Evolutionary conservation across 495 filamentous ascomycete genomes (phyloP).

Genomic region (Daldinia bambusicola): DNA sequence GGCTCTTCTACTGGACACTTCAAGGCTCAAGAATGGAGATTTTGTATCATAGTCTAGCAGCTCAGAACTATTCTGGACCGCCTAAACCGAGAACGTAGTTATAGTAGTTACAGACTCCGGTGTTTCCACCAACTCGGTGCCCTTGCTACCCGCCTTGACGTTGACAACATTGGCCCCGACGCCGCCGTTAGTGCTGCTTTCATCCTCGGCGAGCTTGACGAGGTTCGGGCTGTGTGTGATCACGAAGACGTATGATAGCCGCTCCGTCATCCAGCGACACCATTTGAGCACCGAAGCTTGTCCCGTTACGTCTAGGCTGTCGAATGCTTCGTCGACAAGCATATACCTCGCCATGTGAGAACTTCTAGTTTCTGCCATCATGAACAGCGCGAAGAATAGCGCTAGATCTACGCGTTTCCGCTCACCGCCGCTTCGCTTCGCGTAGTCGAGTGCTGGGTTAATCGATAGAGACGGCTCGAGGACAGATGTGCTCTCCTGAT

Average conservation of each 20-base stretch:
- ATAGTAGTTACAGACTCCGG: not conserved
- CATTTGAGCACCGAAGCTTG: slow-evolving; percentile 44
- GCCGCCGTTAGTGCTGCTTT: slow-evolving; percentile 22
- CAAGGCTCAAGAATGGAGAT: not conserved
- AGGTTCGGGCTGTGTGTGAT: slow-evolving; percentile 42
- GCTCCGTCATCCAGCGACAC: slow-evolving; percentile 41
- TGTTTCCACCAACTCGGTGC: slow-evolving; percentile 14
- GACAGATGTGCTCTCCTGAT: slow-evolving; percentile 3
- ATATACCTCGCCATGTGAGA: slow-evolving; percentile 48
- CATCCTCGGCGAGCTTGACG: slow-evolving; percentile 22
- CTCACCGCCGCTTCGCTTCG: slow-evolving; percentile 50
- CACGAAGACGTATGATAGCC: slow-evolving; percentile 40
- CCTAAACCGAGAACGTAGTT: not conserved
- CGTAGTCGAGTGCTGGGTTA: slow-evolving; percentile 39
- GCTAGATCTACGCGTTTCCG: slow-evolving; percentile 52
- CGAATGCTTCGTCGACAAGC: slow-evolving; percentile 51
- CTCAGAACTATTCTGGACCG: not conserved
- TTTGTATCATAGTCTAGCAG: not conserved
- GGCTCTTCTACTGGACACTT: not conserved
- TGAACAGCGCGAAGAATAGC: slow-evolving; percentile 50
- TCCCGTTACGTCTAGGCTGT: slow-evolving; percentile 46
- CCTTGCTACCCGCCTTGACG: slow-evolving; percentile 22
- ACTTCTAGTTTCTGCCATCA: slow-evolving; percentile 43
- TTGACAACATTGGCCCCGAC: slow-evolving; percentile 27
- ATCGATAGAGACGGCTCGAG: slow-evolving; percentile 40